Conservation (phyloP, 306 rosid genomes). For the Prunus mongolica region DNA sequence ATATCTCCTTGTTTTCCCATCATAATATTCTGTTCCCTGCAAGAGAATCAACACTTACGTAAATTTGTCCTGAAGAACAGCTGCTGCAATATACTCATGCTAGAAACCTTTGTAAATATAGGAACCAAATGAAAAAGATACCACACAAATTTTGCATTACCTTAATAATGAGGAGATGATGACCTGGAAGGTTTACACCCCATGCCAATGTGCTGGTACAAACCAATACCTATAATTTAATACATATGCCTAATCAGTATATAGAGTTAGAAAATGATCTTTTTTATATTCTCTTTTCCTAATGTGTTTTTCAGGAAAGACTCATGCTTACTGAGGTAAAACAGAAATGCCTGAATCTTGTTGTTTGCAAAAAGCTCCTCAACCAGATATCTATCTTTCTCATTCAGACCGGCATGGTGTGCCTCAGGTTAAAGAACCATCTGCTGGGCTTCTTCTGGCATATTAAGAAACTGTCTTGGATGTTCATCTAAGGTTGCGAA, state of each 20-base stretch:
- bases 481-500: too few relatives aligned
- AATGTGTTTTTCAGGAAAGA: background rate
- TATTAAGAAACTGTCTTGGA: too few relatives aligned
- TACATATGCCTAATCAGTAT: constrained; percentile 16
- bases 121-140: too few relatives aligned
- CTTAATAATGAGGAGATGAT: constrained; percentile 89
- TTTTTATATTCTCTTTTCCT: background rate
- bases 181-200: constrained; percentile 97
- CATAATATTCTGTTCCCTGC: constrained; percentile 91
- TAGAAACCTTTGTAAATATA: too few relatives aligned
- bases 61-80: too few relatives aligned
- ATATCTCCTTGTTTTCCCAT: constrained; percentile 85
- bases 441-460: too few relatives aligned
- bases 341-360: too few relatives aligned
- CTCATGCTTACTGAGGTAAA: too few relatives aligned
- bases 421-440: too few relatives aligned
- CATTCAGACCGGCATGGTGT: too few relatives aligned
- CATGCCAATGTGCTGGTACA: constrained; percentile 91
- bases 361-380: too few relatives aligned
- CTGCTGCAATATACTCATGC: background rate
- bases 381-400: too few relatives aligned
- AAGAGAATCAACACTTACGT: constrained; percentile 12
- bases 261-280: background rate
- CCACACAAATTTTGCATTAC: constrained; percentile 1
- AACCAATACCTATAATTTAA: constrained; percentile 58